Base-by-base conservation (phyloP, 2,329 filamentous ascomycete genomes). In the Colletotrichum endophyticum region DNA sequence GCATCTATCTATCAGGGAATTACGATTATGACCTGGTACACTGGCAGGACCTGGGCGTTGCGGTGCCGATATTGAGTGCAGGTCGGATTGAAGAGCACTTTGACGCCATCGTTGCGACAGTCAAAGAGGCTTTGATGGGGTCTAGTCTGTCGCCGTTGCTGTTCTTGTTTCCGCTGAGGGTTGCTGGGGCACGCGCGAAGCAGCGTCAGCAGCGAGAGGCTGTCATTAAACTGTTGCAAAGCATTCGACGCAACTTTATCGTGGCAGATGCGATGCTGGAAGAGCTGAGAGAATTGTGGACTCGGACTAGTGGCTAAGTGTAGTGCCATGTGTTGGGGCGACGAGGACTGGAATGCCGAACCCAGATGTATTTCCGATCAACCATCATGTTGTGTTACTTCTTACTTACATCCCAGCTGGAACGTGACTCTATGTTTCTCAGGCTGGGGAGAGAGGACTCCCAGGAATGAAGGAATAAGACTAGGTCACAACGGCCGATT, bases 1-100 rank as follows among this genome's bases (percentile, higher is more conserved):
- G 84, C 62, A 84, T 85, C 8, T 85, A 85, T 39, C 80, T 86
- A 6, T 86, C 84, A 0, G 84, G 84, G 1, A 79, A 83, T 4
- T 85, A 84, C 36, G 84, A 85, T 73, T 85, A 85, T 16, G 83
- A 85, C 12, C 79, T 83, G 3, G 27, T 64, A 9, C 78, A 81
- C 22, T 85, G 84, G 84, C 75, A 80, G 0, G 61, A 57, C 0
- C 75, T 81, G 12, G 79, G 68, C 1, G 75, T 83, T 5, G 6
- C 63, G 0, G 78, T 81, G 0, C 80, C 84, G 0, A 80, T 77
- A 0, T 34, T 85, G 0, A 36, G 69, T 8, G 76, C 79, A 9
- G 64, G 72, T 0, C 77, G 80, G 2, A 78, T 85, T 16, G 77
- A 80, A 5, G 44, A 28, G 8, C 80, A 84, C 7, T 80, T 82